Conservation (phyloP, 1,284 basidiomycete genomes). For the Pyrrhoderma lamaoense region DNA sequence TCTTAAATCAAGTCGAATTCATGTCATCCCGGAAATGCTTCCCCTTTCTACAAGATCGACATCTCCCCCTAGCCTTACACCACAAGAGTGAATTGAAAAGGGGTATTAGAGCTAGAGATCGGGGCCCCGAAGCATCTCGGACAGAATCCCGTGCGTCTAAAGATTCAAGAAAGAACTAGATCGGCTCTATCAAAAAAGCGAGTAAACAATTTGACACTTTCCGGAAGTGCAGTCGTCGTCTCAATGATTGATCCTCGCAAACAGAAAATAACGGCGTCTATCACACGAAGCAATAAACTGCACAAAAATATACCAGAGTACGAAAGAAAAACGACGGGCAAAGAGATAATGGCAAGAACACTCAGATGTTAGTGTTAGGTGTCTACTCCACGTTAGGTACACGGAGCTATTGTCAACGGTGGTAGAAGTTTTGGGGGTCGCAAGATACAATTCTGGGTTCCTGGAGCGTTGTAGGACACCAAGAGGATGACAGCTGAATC, state of each 20-base stretch:
- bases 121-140: constrained; percentile 8
- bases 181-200: background rate
- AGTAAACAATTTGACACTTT: constrained; percentile 5
- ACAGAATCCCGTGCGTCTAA: constrained; percentile 13
- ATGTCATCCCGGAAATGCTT: constrained; percentile 14
- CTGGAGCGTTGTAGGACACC: constrained; percentile 15
- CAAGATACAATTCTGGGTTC: background rate
- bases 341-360: constrained; percentile 6
- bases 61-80: too few relatives aligned
- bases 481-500: background rate
- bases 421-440: background rate
- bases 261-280: background rate
- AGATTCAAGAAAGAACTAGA: background rate
- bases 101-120: too few relatives aligned
- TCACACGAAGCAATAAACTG: too few relatives aligned
- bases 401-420: constrained; percentile 4
- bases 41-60: constrained; percentile 2
- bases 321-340: background rate
- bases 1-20: background rate
- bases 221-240: background rate
- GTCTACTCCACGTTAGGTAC: constrained; percentile 4
- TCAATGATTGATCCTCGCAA: constrained; percentile 2
- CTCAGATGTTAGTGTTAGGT: constrained; percentile 14
- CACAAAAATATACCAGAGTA: too few relatives aligned
- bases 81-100: too few relatives aligned